Percentiles rank a stretch among this genome's conserved stretches.
These are phyloP conservation scores for Nepenthes gracilis DNA, from an alignment of 148 eudicot species.

Conservation along the genomic window DNA sequence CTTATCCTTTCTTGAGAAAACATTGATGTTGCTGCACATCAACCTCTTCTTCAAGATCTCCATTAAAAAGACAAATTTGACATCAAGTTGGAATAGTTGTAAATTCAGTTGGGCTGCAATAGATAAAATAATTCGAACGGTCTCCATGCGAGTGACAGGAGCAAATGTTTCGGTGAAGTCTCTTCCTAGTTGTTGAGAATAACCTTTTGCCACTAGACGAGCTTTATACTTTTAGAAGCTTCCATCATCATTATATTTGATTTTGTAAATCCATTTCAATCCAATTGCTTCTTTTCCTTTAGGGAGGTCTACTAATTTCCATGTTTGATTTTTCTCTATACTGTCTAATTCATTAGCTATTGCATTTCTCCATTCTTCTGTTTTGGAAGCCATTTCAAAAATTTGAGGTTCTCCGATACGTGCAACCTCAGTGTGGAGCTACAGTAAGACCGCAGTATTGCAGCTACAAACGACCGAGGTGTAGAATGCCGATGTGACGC, in stretches of 20 bases:
- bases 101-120: background rate
- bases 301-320: background rate
- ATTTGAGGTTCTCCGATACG: background rate
- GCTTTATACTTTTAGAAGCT: conserved; percentile 7
- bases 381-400: conserved; percentile 1
- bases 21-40: conserved; percentile 6
- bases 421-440: background rate
- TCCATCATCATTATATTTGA: background rate
- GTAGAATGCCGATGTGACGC: no score
- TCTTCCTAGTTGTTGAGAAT: background rate
- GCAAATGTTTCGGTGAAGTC: conserved; percentile 4
- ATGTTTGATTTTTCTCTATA: conserved; percentile 8
- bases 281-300: background rate
- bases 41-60: conserved; percentile 5
- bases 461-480: no score
- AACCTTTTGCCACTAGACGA: conserved; percentile 4
- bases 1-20: background rate
- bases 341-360: conserved; percentile 6
- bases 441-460: no score
- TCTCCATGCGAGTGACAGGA: background rate
- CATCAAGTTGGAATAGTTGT: conserved; percentile 8
- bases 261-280: conserved; percentile 6
- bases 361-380: conserved; percentile 5
- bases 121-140: background rate
- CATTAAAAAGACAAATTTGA: conserved; percentile 10